Base-by-base conservation (phyloP, 2,329 filamentous ascomycete species). In the Aspergillus felis region DNA sequence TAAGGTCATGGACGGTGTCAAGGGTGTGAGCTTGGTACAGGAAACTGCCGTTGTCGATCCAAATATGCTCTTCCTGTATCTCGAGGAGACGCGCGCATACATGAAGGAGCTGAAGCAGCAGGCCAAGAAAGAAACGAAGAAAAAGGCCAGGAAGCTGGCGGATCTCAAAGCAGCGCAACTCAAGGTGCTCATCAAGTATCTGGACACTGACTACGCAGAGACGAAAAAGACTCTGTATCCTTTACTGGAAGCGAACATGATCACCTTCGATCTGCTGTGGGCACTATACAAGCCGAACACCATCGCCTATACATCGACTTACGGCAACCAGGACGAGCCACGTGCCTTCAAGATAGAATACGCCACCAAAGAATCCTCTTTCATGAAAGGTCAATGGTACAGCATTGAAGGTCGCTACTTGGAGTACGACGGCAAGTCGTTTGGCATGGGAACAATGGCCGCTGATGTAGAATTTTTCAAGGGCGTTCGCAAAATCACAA, bases 251-350 rank as follows among this genome's bases (percentile, higher is more conserved):
- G 89, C 87, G 32, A 90, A 91, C 8, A 86, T 91, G 48, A 95
- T 96, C 70, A 95, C 91, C 0, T 96, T 92, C 65, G 91, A 96
- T 57, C 81, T 95, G 2, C 78, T 95, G 1, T 96, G 92, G 92
- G 91, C 91, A 0, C 76, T 96, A 3, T 95, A 89, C 82, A 95
- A 94, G 68, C 92, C 92, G 0, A 90, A 91, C 66, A 91, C 90
- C 0, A 83, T 96, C 22, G 88, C 86, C 1, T 93, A 88, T 70
- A 85, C 88, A 0, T 84, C 85, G 0, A 93, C 90, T 0, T 96
- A 96, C 61, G 89, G 89, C 3, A 86, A 85, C 38, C 77, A 81
- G 14, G 89, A 93, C 42, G 87, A 94, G 65, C 89, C 91, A 1
- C 84, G 90, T 17, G 88, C 89, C 9, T 93, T 95, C 81, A 92